Percentiles rank a stretch among this genome's conserved stretches.
phyloP scores from a whole-genome alignment of 257 asterid species.

The Agastache rugosa region DNA sequence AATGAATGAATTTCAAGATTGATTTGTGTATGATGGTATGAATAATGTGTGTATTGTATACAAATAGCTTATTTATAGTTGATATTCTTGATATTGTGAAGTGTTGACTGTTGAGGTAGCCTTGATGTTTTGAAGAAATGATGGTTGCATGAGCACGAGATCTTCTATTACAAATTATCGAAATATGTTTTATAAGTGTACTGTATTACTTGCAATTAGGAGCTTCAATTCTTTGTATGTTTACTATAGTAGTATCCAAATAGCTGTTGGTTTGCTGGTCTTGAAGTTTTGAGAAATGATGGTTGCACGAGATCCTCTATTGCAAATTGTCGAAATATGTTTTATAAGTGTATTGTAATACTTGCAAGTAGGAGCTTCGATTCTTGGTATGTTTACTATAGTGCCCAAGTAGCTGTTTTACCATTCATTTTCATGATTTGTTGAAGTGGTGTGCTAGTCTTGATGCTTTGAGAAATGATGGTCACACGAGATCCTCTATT shows the following conservation, averaged over 20 bases:
- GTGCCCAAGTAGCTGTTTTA: too few species aligned
- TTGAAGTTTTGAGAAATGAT: conserved; percentile 9
- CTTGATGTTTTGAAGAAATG: not conserved
- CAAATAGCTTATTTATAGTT: not conserved
- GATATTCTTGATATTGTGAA: not conserved
- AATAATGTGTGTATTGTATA: not conserved
- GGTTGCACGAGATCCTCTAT: not conserved
- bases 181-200: too few species aligned
- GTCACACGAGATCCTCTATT: too few species aligned
- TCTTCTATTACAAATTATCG: not conserved
- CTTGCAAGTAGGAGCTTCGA: not conserved
- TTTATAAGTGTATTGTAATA: too few species aligned
- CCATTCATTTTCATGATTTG: too few species aligned
- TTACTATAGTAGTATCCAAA: too few species aligned
- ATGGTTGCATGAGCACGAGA: not conserved
- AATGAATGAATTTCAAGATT: not conserved
- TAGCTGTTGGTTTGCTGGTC: too few species aligned
- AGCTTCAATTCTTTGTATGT: not conserved
- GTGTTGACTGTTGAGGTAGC: not conserved
- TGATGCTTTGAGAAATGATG: too few species aligned
- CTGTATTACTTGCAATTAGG: not conserved
- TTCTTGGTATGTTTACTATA: too few species aligned
- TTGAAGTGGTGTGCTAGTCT: too few species aligned
- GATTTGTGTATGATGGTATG: not conserved
- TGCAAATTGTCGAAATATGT: not conserved